Percentiles rank a stretch among this genome's conserved stretches.
Evolutionary conservation across 2,329 filamentous ascomycete species (phyloP).

Genomic region (Ceratocystis ficicola): DNA sequence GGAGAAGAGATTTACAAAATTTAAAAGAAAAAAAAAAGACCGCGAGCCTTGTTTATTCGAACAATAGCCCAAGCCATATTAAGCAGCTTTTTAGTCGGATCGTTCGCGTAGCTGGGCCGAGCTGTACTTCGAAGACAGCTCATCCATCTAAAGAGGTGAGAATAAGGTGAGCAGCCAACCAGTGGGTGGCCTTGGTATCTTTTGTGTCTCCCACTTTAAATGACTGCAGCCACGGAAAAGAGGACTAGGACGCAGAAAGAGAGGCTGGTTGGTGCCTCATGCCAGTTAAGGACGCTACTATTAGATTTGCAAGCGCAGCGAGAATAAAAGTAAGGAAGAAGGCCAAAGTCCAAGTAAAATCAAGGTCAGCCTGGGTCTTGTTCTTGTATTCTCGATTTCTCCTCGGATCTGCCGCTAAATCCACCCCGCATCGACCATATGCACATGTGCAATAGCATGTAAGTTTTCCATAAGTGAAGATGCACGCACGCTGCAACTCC

Average conservation of each 20-base stretch:
- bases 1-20: background rate
- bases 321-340: background rate
- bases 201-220: background rate
- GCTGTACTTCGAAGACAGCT: background rate
- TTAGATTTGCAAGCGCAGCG: background rate
- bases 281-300: background rate
- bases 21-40: too few species aligned
- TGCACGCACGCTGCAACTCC: background rate
- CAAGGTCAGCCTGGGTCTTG: background rate
- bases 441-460: background rate
- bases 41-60: too few species aligned
- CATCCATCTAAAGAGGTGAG: background rate
- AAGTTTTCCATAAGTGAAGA: background rate
- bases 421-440: slow-evolving; percentile 7
- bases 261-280: background rate
- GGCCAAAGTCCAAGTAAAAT: background rate
- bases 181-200: too few species aligned
- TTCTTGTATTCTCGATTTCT: background rate
- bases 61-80: too few species aligned
- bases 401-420: slow-evolving; percentile 8
- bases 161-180: too few species aligned
- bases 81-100: too few species aligned
- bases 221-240: background rate
- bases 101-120: background rate
- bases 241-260: background rate